Evolutionary conservation across 1,284 basidiomycete genomes (phyloP).

Genomic region (Gomphus sp.): DNA sequence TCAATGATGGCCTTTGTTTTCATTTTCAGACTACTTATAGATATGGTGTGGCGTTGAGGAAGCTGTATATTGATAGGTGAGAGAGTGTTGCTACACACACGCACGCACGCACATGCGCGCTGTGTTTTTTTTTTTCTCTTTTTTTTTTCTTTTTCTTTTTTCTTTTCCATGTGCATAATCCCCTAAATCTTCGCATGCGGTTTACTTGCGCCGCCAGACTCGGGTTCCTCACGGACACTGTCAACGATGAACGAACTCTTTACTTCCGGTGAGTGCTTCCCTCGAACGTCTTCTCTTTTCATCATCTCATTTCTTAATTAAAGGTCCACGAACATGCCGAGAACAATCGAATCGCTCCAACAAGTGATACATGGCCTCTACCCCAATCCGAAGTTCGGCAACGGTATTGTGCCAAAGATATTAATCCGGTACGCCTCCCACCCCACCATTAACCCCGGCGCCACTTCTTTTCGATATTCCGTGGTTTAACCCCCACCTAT

Average conservation of each 20-base stretch:
- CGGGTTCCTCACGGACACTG: slow-evolving; percentile 49
- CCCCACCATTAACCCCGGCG: too few species aligned
- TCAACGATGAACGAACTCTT: slow-evolving; percentile 37
- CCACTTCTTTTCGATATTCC: too few species aligned
- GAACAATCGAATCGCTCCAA: slow-evolving; percentile 72
- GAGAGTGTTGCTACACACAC: slow-evolving; percentile 15
- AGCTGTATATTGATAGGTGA: slow-evolving; percentile 64
- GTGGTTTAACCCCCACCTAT: too few species aligned
- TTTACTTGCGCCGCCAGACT: slow-evolving; percentile 34
- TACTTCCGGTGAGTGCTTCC: slow-evolving; percentile 46
- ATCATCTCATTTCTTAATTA: not conserved
- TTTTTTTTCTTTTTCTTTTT: too few species aligned
- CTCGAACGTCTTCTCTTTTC: not conserved
- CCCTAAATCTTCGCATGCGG: not conserved
- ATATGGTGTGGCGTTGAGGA: slow-evolving; percentile 52
- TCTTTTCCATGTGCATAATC: not conserved
- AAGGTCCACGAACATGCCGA: slow-evolving; percentile 62
- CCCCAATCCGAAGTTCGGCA: slow-evolving; percentile 40
- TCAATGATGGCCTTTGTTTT: slow-evolving; percentile 6
- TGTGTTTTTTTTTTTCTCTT: too few species aligned
- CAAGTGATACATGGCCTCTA: slow-evolving; percentile 68
- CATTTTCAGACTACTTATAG: slow-evolving; percentile 53
- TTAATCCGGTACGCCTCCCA: slow-evolving; percentile 58
- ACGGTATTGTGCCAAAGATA: slow-evolving; percentile 39
- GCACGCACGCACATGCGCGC: too few species aligned